phyloP scores from a whole-genome alignment of 1,284 basidiomycete species.

The Malassezia obtusa region DNA sequence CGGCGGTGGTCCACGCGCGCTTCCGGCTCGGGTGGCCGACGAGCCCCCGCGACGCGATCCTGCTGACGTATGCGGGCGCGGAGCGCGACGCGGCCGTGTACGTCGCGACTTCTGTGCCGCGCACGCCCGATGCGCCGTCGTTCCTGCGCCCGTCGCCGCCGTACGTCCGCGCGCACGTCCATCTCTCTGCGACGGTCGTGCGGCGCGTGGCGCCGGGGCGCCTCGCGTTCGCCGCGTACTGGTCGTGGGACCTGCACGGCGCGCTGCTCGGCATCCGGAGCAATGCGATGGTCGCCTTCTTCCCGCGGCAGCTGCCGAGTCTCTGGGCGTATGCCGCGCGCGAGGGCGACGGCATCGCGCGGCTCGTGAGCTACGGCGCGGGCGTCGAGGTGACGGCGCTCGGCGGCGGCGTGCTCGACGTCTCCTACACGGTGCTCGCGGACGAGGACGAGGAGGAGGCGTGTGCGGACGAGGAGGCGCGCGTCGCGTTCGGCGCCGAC shows the following conservation, averaged over 20 bases:
- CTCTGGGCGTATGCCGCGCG: constrained; percentile 67
- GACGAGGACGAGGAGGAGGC: constrained; percentile 59
- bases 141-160: constrained; percentile 89
- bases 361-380: constrained; percentile 67
- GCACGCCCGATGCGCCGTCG: constrained; percentile 79
- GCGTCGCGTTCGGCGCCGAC: constrained; percentile 37
- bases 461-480: constrained; percentile 24
- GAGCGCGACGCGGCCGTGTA: constrained; percentile 63
- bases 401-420: constrained; percentile 57
- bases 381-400: constrained; percentile 67
- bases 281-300: constrained; percentile 52
- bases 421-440: constrained; percentile 65
- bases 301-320: constrained; percentile 69
- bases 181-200: constrained; percentile 83
- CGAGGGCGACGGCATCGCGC: constrained; percentile 64
- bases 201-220: constrained; percentile 61
- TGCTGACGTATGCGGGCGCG: constrained; percentile 23
- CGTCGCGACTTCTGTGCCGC: constrained; percentile 87
- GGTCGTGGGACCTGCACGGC: constrained; percentile 88
- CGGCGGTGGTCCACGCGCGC: constrained; percentile 75
- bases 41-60: constrained; percentile 53
- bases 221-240: constrained; percentile 68
- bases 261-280: constrained; percentile 56
- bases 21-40: constrained; percentile 93
- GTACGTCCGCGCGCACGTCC: constrained; percentile 80